These are phyloP conservation scores for Curvularia sp. DNA, from an alignment of 2,329 filamentous ascomycete genomes.

Conservation along the genomic window DNA sequence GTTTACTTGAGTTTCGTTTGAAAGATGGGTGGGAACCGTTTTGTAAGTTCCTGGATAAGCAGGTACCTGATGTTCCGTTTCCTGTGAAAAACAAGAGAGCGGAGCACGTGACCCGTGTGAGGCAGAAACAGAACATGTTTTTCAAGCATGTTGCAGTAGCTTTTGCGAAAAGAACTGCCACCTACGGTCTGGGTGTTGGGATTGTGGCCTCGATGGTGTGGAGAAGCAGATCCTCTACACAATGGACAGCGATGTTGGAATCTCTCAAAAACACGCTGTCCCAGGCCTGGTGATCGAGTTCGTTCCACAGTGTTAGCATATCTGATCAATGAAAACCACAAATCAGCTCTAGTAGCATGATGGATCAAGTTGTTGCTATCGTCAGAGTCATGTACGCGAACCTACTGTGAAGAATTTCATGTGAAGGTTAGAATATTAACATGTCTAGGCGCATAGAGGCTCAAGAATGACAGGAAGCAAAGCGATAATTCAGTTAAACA, in stretches of 20 bases:
- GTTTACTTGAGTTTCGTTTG: slow-evolving; percentile 29
- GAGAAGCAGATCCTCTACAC: slow-evolving; percentile 3
- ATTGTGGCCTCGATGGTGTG: slow-evolving; percentile 1
- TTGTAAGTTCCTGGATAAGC: slow-evolving; percentile 32
- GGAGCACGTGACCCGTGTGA: slow-evolving; percentile 12
- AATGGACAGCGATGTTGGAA: background rate
- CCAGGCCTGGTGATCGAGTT: background rate
- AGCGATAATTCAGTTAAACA: too few relatives aligned
- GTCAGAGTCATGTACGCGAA: too few relatives aligned
- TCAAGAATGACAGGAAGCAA: too few relatives aligned
- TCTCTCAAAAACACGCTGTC: background rate
- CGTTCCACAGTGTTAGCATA: too few relatives aligned
- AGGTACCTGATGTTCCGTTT: slow-evolving; percentile 26
- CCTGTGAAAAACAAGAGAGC: slow-evolving; percentile 23
- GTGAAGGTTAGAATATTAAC: too few relatives aligned
- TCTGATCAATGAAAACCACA: too few relatives aligned
- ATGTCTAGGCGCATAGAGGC: too few relatives aligned
- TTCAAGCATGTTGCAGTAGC: slow-evolving; percentile 6
- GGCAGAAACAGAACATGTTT: slow-evolving; percentile 14
- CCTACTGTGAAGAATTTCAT: too few relatives aligned
- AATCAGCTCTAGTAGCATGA: too few relatives aligned
- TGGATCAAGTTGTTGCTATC: too few relatives aligned
- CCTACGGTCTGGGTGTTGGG: background rate
- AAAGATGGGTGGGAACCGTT: slow-evolving; percentile 34
- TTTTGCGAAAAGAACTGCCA: slow-evolving; percentile 6